Percentiles rank a stretch among this genome's conserved stretches.
phyloP scores from a whole-genome alignment of 495 filamentous ascomycete species.

The Talaromyces stipitatus region DNA sequence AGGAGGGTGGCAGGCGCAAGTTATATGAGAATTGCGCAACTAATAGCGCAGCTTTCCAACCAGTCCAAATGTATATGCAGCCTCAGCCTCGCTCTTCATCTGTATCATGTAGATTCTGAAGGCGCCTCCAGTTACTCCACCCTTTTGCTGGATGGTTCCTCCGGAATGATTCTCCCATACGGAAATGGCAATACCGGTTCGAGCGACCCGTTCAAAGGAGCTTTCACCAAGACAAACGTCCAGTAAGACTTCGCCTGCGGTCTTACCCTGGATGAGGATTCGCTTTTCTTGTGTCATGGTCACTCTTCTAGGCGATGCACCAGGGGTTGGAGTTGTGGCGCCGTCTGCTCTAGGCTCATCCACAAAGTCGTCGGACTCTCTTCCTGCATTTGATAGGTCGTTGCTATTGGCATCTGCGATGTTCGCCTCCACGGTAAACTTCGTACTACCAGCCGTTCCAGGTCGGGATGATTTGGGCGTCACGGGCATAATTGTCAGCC shows the following conservation, averaged over 20 bases:
- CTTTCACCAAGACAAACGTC: constrained; percentile 78
- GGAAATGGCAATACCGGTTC: constrained; percentile 77
- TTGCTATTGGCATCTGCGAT: neutral
- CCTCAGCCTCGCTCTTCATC: constrained; percentile 56
- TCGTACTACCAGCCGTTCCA: constrained; percentile 20
- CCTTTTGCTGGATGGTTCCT: constrained; percentile 57
- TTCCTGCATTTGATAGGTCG: neutral
- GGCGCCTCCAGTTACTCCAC: constrained; percentile 60
- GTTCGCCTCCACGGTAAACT: neutral
- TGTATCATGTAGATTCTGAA: constrained; percentile 81
- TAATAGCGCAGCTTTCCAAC: constrained; percentile 54
- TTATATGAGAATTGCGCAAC: too few relatives aligned
- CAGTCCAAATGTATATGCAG: constrained; percentile 53
- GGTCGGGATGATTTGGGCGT: constrained; percentile 42
- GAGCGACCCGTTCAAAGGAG: constrained; percentile 75
- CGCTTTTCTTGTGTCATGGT: constrained; percentile 59
- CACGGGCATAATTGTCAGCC: constrained; percentile 71
- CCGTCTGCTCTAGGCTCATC: constrained; percentile 1
- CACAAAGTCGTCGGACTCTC: neutral
- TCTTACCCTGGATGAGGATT: constrained; percentile 65
- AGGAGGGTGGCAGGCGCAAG: too few relatives aligned
- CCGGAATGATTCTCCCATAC: constrained; percentile 78
- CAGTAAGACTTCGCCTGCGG: constrained; percentile 58
- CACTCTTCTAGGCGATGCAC: constrained; percentile 27
- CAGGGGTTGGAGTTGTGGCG: constrained; percentile 4